Conservation (phyloP, 805 yeast genomes). For the Schwanniomyces sp. region DNA sequence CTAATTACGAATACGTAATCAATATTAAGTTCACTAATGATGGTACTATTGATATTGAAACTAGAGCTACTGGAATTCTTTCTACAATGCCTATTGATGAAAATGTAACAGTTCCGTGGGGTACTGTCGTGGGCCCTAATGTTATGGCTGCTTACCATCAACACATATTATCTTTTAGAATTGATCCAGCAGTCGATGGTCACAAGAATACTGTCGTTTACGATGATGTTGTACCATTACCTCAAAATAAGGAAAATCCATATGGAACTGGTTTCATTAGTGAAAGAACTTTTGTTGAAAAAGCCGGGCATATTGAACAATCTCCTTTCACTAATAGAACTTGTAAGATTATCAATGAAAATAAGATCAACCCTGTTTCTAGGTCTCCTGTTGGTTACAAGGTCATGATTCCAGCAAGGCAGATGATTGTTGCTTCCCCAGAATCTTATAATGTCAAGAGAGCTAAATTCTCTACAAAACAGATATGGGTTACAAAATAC, state of each 20-base stretch:
- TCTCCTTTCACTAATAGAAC: constrained; percentile 75
- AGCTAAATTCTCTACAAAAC: constrained; percentile 75
- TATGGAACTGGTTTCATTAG: constrained; percentile 69
- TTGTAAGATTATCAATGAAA: constrained; percentile 73
- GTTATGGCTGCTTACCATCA: constrained; percentile 85
- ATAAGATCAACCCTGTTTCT: constrained; percentile 65
- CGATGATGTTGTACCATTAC: constrained; percentile 67
- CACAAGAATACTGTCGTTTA: constrained; percentile 71
- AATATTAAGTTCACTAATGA: constrained; percentile 74
- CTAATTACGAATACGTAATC: constrained; percentile 78
- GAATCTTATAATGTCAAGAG: constrained; percentile 66
- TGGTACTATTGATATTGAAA: constrained; percentile 75
- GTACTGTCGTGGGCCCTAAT: constrained; percentile 76
- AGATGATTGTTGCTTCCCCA: constrained; percentile 67
- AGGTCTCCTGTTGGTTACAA: constrained; percentile 76
- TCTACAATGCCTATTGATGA: constrained; percentile 83
- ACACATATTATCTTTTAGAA: constrained; percentile 75
- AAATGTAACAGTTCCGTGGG: constrained; percentile 65
- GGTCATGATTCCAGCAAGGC: constrained; percentile 70
- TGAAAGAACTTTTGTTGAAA: constrained; percentile 64
- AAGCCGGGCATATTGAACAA: constrained; percentile 70
- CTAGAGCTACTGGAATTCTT: constrained; percentile 83
- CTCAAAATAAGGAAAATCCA: constrained; percentile 54
- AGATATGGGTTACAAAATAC: constrained; percentile 80
- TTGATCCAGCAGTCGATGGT: constrained; percentile 83